A percentile compares a stretch with the other conserved stretches of the same genome.
These are phyloP conservation scores for Lenwebbia sp. DNA, from an alignment of 345 rosid species.

Conservation along the genomic window DNA sequence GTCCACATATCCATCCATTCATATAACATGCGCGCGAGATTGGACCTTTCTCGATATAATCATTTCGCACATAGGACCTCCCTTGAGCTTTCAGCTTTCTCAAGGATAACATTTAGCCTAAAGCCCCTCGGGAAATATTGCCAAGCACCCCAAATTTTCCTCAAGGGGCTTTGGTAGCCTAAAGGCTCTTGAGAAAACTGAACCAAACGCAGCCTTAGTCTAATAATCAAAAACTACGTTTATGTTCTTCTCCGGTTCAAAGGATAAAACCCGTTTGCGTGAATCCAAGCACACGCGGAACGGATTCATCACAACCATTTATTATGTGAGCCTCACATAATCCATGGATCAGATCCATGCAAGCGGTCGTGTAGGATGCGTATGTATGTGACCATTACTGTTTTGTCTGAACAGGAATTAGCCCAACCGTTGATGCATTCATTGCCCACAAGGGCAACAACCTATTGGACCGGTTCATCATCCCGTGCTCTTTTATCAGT, in stretches of 20 bases:
- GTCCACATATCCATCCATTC: not conserved
- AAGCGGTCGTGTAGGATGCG: not conserved
- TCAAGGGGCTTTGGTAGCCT: no score
- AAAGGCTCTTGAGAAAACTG: no score
- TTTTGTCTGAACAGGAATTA: not conserved
- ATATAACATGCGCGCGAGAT: not conserved
- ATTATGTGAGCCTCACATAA: not conserved
- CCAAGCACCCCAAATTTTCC: no score
- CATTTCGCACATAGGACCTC: not conserved
- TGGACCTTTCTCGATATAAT: not conserved
- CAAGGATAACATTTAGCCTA: no score
- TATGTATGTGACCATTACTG: not conserved
- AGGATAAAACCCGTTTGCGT: not conserved
- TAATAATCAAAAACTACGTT: not conserved
- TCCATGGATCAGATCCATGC: not conserved
- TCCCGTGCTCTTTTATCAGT: not conserved
- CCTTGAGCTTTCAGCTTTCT: no score
- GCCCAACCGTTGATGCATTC: not conserved
- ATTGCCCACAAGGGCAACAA: not conserved
- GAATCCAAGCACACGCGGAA: not conserved
- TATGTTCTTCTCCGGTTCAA: not conserved
- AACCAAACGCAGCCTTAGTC: not conserved
- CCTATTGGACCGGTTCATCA: not conserved
- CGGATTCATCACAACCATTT: not conserved
- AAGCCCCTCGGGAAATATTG: no score